phyloP scores from a whole-genome alignment of 1,284 basidiomycete genomes.

The Cryptococcus sp. region DNA sequence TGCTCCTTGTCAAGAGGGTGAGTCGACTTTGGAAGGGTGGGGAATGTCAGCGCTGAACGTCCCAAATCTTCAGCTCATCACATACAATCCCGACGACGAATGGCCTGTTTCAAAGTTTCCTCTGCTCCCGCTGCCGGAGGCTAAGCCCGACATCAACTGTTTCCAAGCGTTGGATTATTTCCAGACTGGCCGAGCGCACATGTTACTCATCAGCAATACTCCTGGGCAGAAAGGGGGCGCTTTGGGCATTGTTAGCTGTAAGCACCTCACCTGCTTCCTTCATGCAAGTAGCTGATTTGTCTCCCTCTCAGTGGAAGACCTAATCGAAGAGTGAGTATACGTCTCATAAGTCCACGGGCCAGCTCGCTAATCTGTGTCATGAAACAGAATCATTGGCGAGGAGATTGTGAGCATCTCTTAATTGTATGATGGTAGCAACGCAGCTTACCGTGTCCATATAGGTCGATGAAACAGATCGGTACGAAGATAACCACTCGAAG shows the following conservation, averaged over 20 bases:
- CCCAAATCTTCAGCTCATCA: slow-evolving; percentile 65
- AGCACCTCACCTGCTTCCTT: slow-evolving; percentile 14
- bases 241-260: slow-evolving; percentile 69
- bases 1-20: slow-evolving; percentile 83
- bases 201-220: slow-evolving; percentile 80
- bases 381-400: slow-evolving; percentile 53
- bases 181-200: slow-evolving; percentile 93
- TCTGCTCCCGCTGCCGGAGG: slow-evolving; percentile 87
- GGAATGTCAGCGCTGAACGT: not conserved
- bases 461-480: slow-evolving; percentile 88
- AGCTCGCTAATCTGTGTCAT: slow-evolving; percentile 12
- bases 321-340: slow-evolving; percentile 51
- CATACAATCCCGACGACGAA: slow-evolving; percentile 81
- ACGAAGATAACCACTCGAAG: slow-evolving; percentile 80
- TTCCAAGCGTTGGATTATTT: slow-evolving; percentile 61
- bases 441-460: slow-evolving; percentile 51
- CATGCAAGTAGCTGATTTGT: not conserved
- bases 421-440: not conserved
- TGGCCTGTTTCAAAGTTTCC: slow-evolving; percentile 73
- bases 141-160: slow-evolving; percentile 82
- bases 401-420: slow-evolving; percentile 44
- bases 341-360: not conserved
- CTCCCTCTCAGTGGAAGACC: slow-evolving; percentile 47
- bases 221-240: slow-evolving; percentile 80
- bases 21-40: slow-evolving; percentile 11